A percentile compares a stretch with the other conserved stretches of the same genome.
phyloP scores from a whole-genome alignment of 1,139 yeast species.

The Tardiomyces depauwii region DNA sequence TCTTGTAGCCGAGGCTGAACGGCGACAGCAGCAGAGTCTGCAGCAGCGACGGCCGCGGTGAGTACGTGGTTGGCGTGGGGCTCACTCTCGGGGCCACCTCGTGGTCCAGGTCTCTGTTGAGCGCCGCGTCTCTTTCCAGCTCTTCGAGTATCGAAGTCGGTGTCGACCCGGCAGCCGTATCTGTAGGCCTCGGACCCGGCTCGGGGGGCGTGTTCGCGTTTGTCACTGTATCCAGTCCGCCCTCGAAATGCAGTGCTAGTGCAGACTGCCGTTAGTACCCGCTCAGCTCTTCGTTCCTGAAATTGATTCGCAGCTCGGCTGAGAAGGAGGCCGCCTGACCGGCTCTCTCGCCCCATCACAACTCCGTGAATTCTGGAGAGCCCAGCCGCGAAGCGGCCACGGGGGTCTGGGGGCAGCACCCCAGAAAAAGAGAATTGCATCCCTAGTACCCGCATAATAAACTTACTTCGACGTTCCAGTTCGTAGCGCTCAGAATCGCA shows the following conservation, averaged over 20 bases:
- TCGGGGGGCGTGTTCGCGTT: constrained; percentile 2
- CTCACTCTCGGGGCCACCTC: constrained; percentile 12
- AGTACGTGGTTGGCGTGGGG: constrained; percentile 13
- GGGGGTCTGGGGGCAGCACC: not conserved
- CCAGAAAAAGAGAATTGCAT: not conserved
- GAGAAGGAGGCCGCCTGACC: too few species aligned
- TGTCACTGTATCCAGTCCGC: constrained; percentile 8
- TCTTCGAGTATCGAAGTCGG: constrained; percentile 22
- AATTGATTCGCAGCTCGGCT: too few species aligned
- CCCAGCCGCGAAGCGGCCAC: too few species aligned
- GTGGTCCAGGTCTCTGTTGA: constrained; percentile 10
- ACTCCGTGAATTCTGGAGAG: too few species aligned
- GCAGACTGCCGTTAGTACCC: constrained; percentile 12
- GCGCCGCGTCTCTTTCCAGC: constrained; percentile 8
- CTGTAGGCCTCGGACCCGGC: not conserved
- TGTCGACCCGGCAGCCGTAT: constrained; percentile 2
- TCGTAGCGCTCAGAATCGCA: constrained; percentile 14
- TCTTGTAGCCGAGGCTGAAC: constrained; percentile 20
- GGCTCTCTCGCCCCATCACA: too few species aligned
- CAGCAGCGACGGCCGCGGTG: constrained; percentile 15
- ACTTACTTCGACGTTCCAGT: constrained; percentile 20
- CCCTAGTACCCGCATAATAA: too few species aligned
- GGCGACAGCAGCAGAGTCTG: constrained; percentile 24
- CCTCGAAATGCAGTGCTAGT: constrained; percentile 21
- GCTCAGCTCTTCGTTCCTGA: too few species aligned